Conservation (phyloP, 2,329 filamentous ascomycete species). For the Elsinoe batatas region DNA sequence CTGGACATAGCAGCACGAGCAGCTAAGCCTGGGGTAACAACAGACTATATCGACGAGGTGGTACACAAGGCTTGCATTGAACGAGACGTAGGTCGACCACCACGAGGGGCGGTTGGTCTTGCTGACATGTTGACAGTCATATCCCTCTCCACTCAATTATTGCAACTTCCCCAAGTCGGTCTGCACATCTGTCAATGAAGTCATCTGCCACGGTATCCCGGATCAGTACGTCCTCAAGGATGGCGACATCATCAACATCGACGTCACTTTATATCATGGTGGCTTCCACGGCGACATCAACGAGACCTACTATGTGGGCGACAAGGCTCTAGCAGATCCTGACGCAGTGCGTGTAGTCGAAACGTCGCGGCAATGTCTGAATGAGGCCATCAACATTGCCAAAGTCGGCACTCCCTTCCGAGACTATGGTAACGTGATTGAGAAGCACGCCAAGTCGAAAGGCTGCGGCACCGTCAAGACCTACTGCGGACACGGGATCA, state of each 20-base stretch:
- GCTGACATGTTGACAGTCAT: slow-evolving; percentile 52
- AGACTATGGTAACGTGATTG: slow-evolving; percentile 88
- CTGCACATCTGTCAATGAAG: slow-evolving; percentile 91
- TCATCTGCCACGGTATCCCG: slow-evolving; percentile 97
- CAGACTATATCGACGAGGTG: slow-evolving; percentile 87
- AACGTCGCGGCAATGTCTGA: slow-evolving; percentile 75
- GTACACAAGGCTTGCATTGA: slow-evolving; percentile 93
- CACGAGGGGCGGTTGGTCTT: too few relatives aligned
- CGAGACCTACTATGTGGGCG: slow-evolving; percentile 96
- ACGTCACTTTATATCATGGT: slow-evolving; percentile 86
- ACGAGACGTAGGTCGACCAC: slow-evolving; percentile 57
- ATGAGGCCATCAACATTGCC: slow-evolving; percentile 82
- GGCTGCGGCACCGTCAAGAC: slow-evolving; percentile 88
- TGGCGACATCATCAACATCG: slow-evolving; percentile 94
- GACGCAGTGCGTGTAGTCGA: slow-evolving; percentile 88
- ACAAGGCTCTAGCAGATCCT: slow-evolving; percentile 71
- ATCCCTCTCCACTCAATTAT: slow-evolving; percentile 92
- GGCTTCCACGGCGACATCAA: slow-evolving; percentile 96
- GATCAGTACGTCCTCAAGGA: slow-evolving; percentile 80
- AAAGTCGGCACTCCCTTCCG: slow-evolving; percentile 90
- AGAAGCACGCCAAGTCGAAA: slow-evolving; percentile 80
- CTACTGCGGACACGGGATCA: slow-evolving; percentile 94
- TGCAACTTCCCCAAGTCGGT: slow-evolving; percentile 95
- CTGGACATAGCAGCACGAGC: slow-evolving; percentile 82
- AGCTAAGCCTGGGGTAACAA: slow-evolving; percentile 82